Percentiles rank a stretch among this genome's conserved stretches.
Conservation (phyloP, 495 filamentous ascomycete species). For the Letharia lupina region DNA sequence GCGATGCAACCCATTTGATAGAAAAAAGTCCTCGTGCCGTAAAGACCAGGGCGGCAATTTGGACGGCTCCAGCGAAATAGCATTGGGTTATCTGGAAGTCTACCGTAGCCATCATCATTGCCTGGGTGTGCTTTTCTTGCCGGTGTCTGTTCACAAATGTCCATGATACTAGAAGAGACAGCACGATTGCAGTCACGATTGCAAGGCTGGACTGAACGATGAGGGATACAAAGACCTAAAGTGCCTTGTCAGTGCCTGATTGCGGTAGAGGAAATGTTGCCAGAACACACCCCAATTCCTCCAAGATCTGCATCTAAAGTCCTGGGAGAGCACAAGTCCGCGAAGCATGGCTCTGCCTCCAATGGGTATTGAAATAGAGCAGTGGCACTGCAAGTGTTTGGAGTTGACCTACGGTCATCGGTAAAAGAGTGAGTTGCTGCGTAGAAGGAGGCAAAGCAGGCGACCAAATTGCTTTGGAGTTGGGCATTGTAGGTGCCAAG, state of each 20-base stretch:
- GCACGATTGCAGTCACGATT: neutral
- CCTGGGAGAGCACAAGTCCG: conserved; percentile 5
- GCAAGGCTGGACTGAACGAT: neutral
- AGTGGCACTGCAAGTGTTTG: neutral
- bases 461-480: neutral
- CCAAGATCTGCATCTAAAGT: conserved; percentile 8
- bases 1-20: neutral
- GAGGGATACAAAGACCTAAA: neutral
- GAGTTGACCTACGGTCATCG: neutral
- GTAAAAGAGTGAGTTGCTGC: neutral
- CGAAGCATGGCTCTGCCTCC: neutral
- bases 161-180: neutral
- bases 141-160: neutral
- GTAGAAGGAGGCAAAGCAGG: neutral
- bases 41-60: conserved; percentile 12
- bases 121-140: neutral
- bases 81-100: conserved; percentile 17
- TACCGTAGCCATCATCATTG: neutral
- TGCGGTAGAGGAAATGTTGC: neutral
- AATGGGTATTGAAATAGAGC: neutral
- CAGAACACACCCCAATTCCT: conserved; percentile 5
- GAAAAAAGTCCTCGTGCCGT: neutral
- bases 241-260: neutral
- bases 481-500: neutral
- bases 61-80: conserved; percentile 13